Percentiles rank a stretch among this genome's conserved stretches.
Conservation (phyloP, 768 basidiomycete genomes). For the Trametes cingulata region DNA sequence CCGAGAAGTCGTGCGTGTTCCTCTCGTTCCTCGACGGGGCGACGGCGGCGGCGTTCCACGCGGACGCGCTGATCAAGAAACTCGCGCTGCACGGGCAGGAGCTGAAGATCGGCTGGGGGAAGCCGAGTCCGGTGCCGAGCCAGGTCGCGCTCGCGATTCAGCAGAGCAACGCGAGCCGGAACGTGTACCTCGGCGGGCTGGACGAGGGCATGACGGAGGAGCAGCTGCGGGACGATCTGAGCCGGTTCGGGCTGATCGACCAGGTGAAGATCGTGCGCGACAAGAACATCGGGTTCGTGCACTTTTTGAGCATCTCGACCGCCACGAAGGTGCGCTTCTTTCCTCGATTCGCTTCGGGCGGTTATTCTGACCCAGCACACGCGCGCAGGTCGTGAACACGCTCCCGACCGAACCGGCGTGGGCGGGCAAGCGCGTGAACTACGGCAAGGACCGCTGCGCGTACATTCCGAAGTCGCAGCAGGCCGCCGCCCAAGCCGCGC, state of each 20-base stretch:
- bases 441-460: constrained; percentile 97
- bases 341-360: not conserved
- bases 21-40: constrained; percentile 94
- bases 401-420: constrained; percentile 90
- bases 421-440: constrained; percentile 96
- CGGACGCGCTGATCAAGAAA: constrained; percentile 95
- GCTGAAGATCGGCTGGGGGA: constrained; percentile 99
- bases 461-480: constrained; percentile 96
- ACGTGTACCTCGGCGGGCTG: constrained; percentile 94
- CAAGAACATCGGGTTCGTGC: constrained; percentile 99
- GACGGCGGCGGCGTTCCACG: constrained; percentile 95
- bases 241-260: constrained; percentile 93
- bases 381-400: constrained; percentile 81
- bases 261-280: constrained; percentile 99
- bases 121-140: constrained; percentile 84
- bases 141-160: constrained; percentile 86
- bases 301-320: constrained; percentile 92
- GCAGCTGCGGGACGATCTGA: constrained; percentile 86
- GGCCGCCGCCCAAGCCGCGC: constrained; percentile 83
- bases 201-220: constrained; percentile 92
- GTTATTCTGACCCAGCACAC: not conserved
- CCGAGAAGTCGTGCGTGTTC: constrained; percentile 97
- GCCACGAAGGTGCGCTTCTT: constrained; percentile 82
- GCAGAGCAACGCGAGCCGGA: constrained; percentile 91
- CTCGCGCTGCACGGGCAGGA: constrained; percentile 91